Evolutionary conservation across 305 asterid species (phyloP).

Genomic region (Fraxinus greggii): DNA sequence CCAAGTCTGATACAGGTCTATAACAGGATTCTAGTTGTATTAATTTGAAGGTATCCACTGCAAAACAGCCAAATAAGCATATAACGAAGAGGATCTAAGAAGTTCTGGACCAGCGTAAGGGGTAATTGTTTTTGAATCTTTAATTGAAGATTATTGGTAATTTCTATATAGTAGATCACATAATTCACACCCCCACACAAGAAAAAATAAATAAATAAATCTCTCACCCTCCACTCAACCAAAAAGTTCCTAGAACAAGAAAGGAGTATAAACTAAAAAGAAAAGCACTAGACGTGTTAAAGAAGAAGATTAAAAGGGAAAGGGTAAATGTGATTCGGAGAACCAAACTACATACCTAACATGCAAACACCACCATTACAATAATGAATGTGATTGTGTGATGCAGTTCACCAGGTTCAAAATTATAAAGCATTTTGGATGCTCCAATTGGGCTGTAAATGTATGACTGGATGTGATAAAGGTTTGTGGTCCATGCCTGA

Average conservation of each 20-base stretch:
- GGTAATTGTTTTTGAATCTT: neutral
- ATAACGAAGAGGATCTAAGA: neutral
- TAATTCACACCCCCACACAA: neutral
- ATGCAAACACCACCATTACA: neutral
- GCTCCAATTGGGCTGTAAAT: neutral
- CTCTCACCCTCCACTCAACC: neutral
- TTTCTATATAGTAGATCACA: neutral
- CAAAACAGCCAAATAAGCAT: neutral
- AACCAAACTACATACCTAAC: neutral
- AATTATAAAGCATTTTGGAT: neutral
- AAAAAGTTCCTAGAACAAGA: neutral
- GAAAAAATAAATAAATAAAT: neutral
- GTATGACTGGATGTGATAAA: neutral
- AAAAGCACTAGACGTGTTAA: neutral
- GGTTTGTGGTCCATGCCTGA: conserved; percentile 45
- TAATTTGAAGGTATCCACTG: neutral
- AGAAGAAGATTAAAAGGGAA: neutral
- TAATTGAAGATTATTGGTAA: neutral
- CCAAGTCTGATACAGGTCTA: neutral
- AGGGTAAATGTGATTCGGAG: neutral
- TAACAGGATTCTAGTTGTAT: neutral
- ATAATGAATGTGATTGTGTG: neutral
- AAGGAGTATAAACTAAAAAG: neutral
- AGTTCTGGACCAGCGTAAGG: neutral
- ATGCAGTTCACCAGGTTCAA: neutral